These are phyloP conservation scores for Neoarthrinium moseri DNA, from an alignment of 2,329 filamentous ascomycete species.

Conservation along the genomic window DNA sequence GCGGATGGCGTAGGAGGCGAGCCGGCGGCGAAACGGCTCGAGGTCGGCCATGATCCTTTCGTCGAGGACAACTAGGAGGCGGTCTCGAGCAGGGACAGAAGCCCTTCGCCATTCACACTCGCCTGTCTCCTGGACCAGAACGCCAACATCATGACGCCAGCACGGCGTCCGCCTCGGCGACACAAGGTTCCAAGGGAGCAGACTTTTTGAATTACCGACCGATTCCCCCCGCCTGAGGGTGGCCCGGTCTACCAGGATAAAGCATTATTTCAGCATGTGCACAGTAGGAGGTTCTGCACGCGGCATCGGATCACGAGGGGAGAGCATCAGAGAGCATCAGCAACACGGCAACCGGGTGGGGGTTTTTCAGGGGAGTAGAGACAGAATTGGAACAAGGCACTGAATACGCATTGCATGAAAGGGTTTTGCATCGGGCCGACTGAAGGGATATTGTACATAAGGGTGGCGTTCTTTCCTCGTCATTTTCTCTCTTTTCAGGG, in stretches of 20 bases:
- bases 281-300: too few species aligned
- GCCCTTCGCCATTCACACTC: not conserved
- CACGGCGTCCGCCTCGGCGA: not conserved
- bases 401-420: slow-evolving; percentile 4
- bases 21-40: slow-evolving; percentile 53
- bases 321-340: too few species aligned
- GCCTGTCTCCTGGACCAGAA: not conserved
- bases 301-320: too few species aligned
- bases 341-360: too few species aligned
- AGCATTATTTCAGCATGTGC: too few species aligned
- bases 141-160: not conserved
- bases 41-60: slow-evolving; percentile 45
- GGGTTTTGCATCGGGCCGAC: too few species aligned
- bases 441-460: slow-evolving; percentile 6
- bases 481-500: not conserved
- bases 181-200: not conserved
- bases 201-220: too few species aligned
- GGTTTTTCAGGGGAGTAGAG: too few species aligned
- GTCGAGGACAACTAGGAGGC: slow-evolving; percentile 25
- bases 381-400: too few species aligned
- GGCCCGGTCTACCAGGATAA: too few species aligned
- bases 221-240: too few species aligned
- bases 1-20: slow-evolving; percentile 31
- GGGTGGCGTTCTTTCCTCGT: not conserved
- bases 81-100: slow-evolving; percentile 10